phyloP scores from a whole-genome alignment of 2,329 filamentous ascomycete genomes.

The Cercospora berteroae region DNA sequence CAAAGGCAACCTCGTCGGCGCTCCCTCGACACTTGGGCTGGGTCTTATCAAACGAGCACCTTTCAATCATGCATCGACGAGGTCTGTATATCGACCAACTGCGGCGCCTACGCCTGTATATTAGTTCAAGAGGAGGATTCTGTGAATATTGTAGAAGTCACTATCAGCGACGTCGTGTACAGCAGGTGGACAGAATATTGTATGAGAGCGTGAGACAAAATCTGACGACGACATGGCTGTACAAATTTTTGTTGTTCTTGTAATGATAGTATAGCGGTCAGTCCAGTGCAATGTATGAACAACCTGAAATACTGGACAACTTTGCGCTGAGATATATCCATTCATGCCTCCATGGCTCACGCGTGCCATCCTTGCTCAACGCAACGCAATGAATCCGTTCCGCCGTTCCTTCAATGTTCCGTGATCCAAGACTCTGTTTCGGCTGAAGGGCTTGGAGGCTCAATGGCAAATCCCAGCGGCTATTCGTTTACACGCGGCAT shows the following conservation, averaged over 20 bases:
- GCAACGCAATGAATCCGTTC: not conserved
- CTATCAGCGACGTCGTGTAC: not conserved
- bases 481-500: slow-evolving; percentile 6
- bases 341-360: too few species aligned
- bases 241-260: not conserved
- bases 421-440: not conserved
- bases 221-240: not conserved
- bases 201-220: not conserved
- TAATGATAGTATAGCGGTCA: not conserved
- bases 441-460: not conserved
- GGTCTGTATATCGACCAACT: not conserved
- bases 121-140: not conserved
- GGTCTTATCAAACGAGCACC: slow-evolving; percentile 1
- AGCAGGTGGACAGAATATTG: not conserved
- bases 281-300: not conserved
- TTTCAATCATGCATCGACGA: not conserved
- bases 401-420: not conserved
- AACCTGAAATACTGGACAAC: not conserved
- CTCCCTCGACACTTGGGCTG: not conserved
- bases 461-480: not conserved
- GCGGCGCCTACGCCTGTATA: not conserved
- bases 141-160: not conserved
- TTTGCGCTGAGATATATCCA: not conserved
- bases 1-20: not conserved
- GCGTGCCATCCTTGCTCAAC: not conserved